A percentile compares a stretch with the other conserved stretches of the same genome.
These are phyloP conservation scores for Aspergillus biplanus DNA, from an alignment of 495 filamentous ascomycete genomes.

Conservation along the genomic window DNA sequence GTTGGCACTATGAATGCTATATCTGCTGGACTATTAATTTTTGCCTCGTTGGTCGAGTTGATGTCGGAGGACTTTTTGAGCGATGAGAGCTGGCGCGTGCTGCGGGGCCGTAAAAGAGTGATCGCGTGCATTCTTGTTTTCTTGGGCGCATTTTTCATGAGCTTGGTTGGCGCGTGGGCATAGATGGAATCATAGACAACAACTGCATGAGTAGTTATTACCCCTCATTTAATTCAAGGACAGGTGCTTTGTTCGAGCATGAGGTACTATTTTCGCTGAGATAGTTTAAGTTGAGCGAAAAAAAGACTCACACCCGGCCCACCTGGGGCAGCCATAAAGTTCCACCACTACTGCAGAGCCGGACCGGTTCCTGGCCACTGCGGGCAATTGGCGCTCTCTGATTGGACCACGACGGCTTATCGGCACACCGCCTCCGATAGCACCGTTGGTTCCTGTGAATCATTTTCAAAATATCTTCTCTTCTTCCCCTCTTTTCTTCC, in stretches of 20 bases:
- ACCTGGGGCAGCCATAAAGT: too few relatives aligned
- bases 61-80: slow-evolving; percentile 67
- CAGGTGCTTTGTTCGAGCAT: too few relatives aligned
- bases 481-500: slow-evolving; percentile 13
- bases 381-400: slow-evolving; percentile 15
- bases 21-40: slow-evolving; percentile 63
- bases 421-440: slow-evolving; percentile 46
- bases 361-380: background rate
- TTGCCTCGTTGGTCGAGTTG: slow-evolving; percentile 64
- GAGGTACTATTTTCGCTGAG: background rate
- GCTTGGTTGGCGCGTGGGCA: slow-evolving; percentile 82
- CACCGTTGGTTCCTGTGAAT: slow-evolving; percentile 22
- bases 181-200: slow-evolving; percentile 32
- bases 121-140: slow-evolving; percentile 73
- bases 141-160: slow-evolving; percentile 75
- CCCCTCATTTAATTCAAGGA: background rate
- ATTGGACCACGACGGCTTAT: slow-evolving; percentile 41
- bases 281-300: too few relatives aligned
- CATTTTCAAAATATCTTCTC: slow-evolving; percentile 26
- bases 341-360: too few relatives aligned
- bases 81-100: slow-evolving; percentile 57
- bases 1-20: slow-evolving; percentile 74
- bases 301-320: too few relatives aligned
- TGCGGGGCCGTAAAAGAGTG: slow-evolving; percentile 67
- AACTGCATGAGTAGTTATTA: background rate